Evolutionary conservation across 257 asterid genomes (phyloP).

Genomic region (Schizonepeta tenuifolia): DNA sequence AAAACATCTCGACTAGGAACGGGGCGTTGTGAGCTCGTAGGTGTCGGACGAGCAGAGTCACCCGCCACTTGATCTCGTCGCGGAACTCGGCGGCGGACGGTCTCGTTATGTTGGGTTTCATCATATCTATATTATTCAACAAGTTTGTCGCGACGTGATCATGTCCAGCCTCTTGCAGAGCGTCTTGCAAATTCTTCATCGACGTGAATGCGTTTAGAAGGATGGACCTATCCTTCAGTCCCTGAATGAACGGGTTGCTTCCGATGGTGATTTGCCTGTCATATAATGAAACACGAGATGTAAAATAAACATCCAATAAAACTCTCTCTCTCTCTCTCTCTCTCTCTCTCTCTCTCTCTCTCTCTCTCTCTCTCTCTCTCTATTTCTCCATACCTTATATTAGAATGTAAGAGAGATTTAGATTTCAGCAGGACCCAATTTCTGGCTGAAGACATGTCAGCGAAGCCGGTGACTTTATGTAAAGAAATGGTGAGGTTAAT

Average conservation of each 20-base stretch:
- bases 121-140: background rate
- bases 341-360: background rate
- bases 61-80: slow-evolving; percentile 18
- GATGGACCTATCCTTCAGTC: background rate
- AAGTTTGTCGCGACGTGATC: slow-evolving; percentile 5
- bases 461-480: accelerated
- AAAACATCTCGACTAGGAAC: slow-evolving; percentile 23
- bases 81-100: slow-evolving; percentile 51
- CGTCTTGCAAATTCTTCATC: background rate
- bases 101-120: slow-evolving; percentile 3
- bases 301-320: background rate
- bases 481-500: slow-evolving; percentile 29
- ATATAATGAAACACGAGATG: background rate
- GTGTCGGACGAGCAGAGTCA: background rate
- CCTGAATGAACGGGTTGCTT: background rate
- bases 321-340: no score
- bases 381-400: slow-evolving; percentile 18
- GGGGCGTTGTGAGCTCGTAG: slow-evolving; percentile 22
- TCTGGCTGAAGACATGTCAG: accelerated
- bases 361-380: no score
- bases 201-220: background rate
- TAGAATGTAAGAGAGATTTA: background rate
- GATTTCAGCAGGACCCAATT: background rate
- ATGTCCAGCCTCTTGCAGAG: slow-evolving; percentile 9
- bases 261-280: background rate